These are phyloP conservation scores for Fennellomyces sp. DNA, from an alignment of 371 early-diverging fungal genomes.

Conservation along the genomic window DNA sequence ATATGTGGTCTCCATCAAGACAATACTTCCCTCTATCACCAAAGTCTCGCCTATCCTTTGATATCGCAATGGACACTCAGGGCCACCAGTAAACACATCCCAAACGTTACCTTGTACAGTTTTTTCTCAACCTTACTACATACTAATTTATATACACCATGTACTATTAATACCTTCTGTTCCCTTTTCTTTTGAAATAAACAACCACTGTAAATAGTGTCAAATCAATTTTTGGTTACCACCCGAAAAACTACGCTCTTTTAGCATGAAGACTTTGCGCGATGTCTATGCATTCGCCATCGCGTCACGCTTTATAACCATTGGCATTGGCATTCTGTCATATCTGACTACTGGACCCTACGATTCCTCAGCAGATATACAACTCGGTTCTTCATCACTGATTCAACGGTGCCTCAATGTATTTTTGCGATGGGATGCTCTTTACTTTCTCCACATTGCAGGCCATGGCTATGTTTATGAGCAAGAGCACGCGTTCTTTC, in stretches of 20 bases:
- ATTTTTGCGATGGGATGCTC: conserved; percentile 91
- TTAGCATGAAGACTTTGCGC: neutral
- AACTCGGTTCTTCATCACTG: conserved; percentile 13
- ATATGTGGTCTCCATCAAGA: neutral
- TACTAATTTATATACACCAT: no score
- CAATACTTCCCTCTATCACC: conserved; percentile 4
- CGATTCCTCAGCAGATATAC: conserved; percentile 47
- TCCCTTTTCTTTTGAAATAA: no score
- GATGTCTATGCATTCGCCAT: conserved; percentile 32
- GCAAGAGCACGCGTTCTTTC: conserved; percentile 94
- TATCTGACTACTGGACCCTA: conserved; percentile 35
- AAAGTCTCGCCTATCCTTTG: neutral
- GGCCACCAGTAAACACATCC: neutral
- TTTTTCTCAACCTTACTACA: neutral
- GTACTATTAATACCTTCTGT: no score
- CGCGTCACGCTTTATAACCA: conserved; percentile 25
- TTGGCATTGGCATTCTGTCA: conserved; percentile 19
- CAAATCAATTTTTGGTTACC: no score
- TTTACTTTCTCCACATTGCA: conserved; percentile 87
- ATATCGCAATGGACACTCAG: conserved; percentile 1
- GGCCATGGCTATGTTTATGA: conserved; percentile 85
- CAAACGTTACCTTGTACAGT: neutral
- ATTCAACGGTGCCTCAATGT: conserved; percentile 31
- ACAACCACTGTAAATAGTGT: no score
- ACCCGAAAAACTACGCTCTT: neutral